Percentiles rank a stretch among this genome's conserved stretches.
Evolutionary conservation across 306 rosid species (phyloP).

Genomic region (Clitoria ternatea): DNA sequence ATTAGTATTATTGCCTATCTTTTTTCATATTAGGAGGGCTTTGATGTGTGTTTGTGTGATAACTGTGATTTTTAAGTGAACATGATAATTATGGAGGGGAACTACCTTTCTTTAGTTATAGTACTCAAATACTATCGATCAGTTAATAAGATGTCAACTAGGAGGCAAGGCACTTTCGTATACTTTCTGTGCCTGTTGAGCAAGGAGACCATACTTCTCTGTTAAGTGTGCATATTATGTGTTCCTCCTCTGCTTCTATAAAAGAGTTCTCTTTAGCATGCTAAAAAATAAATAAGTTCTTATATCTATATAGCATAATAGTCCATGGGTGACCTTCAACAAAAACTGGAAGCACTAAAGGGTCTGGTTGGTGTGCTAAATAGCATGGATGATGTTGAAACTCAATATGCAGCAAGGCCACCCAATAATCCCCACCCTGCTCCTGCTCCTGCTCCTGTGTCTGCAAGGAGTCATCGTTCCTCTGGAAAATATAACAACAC

Average conservation of each 20-base stretch:
- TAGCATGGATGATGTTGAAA: slow-evolving; percentile 23
- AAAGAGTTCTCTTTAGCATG: not conserved
- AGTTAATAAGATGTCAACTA: too few species aligned
- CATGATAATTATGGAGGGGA: not conserved
- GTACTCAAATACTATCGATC: not conserved
- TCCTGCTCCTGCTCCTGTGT: too few species aligned
- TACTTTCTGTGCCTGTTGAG: too few species aligned
- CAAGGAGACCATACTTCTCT: not conserved
- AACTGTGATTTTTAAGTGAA: not conserved
- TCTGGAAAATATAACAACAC: slow-evolving; percentile 22
- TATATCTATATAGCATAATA: not conserved
- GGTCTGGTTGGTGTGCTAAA: slow-evolving; percentile 32
- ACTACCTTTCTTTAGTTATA: not conserved
- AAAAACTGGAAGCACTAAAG: slow-evolving; percentile 27
- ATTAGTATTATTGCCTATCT: not conserved
- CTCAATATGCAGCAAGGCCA: not conserved
- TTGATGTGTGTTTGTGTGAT: not conserved
- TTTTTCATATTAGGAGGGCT: not conserved
- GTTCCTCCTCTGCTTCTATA: slow-evolving; percentile 15
- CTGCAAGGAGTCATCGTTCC: not conserved
- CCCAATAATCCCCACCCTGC: not conserved
- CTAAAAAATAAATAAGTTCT: not conserved
- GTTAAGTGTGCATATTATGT: not conserved
- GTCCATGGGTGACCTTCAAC: slow-evolving; percentile 30
- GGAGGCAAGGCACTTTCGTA: too few species aligned